A percentile compares a stretch with the other conserved stretches of the same genome.
Evolutionary conservation across 768 basidiomycete species (phyloP).

Genomic region (Termitomyces sp.): DNA sequence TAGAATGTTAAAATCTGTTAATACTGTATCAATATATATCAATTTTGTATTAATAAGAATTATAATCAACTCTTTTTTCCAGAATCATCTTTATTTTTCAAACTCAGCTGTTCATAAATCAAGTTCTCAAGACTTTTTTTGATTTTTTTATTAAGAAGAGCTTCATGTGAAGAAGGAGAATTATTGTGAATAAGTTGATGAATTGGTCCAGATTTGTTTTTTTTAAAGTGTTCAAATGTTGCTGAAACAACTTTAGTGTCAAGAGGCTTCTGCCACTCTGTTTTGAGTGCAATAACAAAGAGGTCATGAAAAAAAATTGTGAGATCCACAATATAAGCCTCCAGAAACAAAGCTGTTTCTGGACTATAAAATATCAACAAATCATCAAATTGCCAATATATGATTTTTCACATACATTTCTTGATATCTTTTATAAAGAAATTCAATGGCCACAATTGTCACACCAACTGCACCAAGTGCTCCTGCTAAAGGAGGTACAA

Average conservation of each 20-base stretch:
- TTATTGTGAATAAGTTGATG: neutral
- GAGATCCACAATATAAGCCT: slow-evolving; percentile 1
- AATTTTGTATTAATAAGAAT: too few relatives aligned
- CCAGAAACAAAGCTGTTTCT: neutral
- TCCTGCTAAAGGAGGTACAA: neutral
- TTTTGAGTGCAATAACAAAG: neutral
- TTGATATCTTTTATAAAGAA: neutral
- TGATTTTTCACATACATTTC: neutral
- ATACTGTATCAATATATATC: too few relatives aligned
- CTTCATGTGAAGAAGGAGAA: slow-evolving; percentile 1
- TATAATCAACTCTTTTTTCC: neutral
- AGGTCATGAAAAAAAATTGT: neutral
- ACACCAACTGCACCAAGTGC: neutral
- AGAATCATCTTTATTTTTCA: neutral
- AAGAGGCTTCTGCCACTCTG: neutral
- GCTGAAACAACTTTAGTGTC: neutral
- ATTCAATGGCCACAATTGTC: neutral
- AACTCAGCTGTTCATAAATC: neutral
- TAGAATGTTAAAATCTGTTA: too few relatives aligned
- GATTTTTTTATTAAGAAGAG: neutral
- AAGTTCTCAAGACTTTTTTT: neutral
- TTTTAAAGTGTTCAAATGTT: neutral
- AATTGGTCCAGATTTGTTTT: neutral
- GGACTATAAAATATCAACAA: neutral
- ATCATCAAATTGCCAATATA: neutral